phyloP scores from a whole-genome alignment of 164 flowering plant genomes.

The Buxus sempervirens region DNA sequence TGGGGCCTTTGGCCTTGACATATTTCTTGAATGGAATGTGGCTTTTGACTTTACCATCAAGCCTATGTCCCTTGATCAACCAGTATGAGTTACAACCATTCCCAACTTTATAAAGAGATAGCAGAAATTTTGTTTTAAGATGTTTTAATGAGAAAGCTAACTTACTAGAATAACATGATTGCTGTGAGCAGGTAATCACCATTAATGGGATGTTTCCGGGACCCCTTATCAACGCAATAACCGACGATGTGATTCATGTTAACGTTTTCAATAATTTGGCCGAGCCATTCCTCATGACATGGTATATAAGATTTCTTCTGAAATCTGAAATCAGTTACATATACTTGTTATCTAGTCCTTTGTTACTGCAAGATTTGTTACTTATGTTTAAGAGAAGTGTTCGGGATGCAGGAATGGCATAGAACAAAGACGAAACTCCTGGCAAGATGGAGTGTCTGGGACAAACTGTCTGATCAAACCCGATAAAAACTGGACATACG shows the following conservation, averaged over 20 bases:
- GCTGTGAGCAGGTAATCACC: slow-evolving; percentile 48
- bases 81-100: slow-evolving; percentile 29
- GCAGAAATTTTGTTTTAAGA: neutral
- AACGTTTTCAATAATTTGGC: slow-evolving; percentile 59
- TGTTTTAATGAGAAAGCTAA: too few species aligned
- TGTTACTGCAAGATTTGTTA: neutral
- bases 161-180: neutral
- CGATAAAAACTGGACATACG: slow-evolving; percentile 62
- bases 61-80: slow-evolving; percentile 30
- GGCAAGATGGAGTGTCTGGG: slow-evolving; percentile 85
- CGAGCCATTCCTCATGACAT: slow-evolving; percentile 65
- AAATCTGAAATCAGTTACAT: neutral
- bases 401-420: slow-evolving; percentile 60
- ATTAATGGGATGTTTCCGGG: slow-evolving; percentile 75
- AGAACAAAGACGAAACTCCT: slow-evolving; percentile 62
- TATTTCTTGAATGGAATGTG: slow-evolving; percentile 56
- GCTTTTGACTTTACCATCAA: slow-evolving; percentile 26
- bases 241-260: slow-evolving; percentile 50
- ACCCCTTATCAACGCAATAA: slow-evolving; percentile 62
- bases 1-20: slow-evolving; percentile 30
- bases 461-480: slow-evolving; percentile 77
- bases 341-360: too few species aligned
- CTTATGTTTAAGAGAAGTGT: neutral
- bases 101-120: neutral
- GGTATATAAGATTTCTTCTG: slow-evolving; percentile 28